Evolutionary conservation across 768 basidiomycete genomes (phyloP), one percentile per base, ranked within the genome.

Genomic region (Boletus speciosus): DNA sequence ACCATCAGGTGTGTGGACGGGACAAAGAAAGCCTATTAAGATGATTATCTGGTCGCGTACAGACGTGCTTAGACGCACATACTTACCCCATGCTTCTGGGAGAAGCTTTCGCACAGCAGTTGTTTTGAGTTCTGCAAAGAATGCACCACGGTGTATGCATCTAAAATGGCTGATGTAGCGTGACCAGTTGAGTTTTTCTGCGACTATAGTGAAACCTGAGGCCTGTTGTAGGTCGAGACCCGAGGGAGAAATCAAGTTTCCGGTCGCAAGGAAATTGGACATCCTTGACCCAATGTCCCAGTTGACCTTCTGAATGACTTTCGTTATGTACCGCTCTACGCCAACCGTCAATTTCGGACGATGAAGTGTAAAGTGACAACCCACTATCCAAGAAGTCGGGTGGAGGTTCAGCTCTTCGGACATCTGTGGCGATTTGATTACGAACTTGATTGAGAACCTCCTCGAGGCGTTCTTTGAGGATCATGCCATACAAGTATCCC

Each of bases 1-100:
- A 61, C 97, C 97, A 78, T 99, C 97, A 19, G 97, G 97, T 1
- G 97, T 99, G 67, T 99, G 97, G 16, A 99, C 97, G 21, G 97
- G 97, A 66, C 97, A 99, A 9, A 99, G 74, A 77, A 99, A 99
- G 47, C 95, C 93, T 94, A 53, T 40, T 4, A 43, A 21, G 36
- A 34, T 38, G 23, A 52, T 50, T 44, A 27, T 63, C 21, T 60
- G 59, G 51, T 41, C 36, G 46, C 56, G 19, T 21, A 37, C 40
- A 34, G 5, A 19, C 5, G 5, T 31, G 21, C 32, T 48, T 43
- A 21, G 29, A 29, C 32, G 25, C 25, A 51, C 41, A 5, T 15
- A 67, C 78, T 59, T 66, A 93, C 93, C 97, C 97, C 97, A 99
- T 34, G 96, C 90, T 73, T 99, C 97, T 23, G 97, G 97, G 16